Evolutionary conservation across 805 yeast genomes (phyloP).

Genomic region (Candida awuae): DNA sequence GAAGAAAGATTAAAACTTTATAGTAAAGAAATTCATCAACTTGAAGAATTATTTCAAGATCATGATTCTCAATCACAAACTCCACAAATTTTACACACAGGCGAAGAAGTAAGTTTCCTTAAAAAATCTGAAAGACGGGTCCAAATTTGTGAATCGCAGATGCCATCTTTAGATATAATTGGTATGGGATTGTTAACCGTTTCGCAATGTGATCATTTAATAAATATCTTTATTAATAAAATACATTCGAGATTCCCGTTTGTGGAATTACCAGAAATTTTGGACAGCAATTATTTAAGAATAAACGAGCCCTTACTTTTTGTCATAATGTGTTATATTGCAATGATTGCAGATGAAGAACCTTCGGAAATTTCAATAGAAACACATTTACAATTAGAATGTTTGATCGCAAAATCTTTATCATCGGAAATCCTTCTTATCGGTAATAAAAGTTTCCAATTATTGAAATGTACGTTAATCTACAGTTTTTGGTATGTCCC

Average conservation of each 20-base stretch:
- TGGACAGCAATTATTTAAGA: constrained; percentile 41
- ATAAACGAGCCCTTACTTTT: constrained; percentile 52
- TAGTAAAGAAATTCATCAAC: constrained; percentile 34
- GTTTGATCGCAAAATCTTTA: constrained; percentile 42
- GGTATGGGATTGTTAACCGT: constrained; percentile 47
- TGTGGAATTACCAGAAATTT: constrained; percentile 41
- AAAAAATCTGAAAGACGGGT: constrained; percentile 37
- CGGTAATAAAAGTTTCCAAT: constrained; percentile 64
- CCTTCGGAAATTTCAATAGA: constrained; percentile 29
- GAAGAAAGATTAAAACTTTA: constrained; percentile 24
- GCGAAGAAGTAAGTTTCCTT: constrained; percentile 27
- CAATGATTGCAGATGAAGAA: constrained; percentile 36
- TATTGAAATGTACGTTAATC: constrained; percentile 53
- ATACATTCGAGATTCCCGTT: constrained; percentile 48
- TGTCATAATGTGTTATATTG: constrained; percentile 54
- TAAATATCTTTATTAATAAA: constrained; percentile 39
- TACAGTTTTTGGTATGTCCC: constrained; percentile 75
- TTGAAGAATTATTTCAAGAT: constrained; percentile 29
- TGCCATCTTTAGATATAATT: constrained; percentile 39
- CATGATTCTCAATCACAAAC: too few relatives aligned
- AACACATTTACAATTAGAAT: constrained; percentile 41
- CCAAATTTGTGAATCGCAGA: constrained; percentile 22
- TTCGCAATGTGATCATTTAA: constrained; percentile 51
- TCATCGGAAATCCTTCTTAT: constrained; percentile 54
- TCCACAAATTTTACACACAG: constrained; percentile 18